phyloP scores from a whole-genome alignment of 352 stramenopile genomes.

The Phytopythium montanum region DNA sequence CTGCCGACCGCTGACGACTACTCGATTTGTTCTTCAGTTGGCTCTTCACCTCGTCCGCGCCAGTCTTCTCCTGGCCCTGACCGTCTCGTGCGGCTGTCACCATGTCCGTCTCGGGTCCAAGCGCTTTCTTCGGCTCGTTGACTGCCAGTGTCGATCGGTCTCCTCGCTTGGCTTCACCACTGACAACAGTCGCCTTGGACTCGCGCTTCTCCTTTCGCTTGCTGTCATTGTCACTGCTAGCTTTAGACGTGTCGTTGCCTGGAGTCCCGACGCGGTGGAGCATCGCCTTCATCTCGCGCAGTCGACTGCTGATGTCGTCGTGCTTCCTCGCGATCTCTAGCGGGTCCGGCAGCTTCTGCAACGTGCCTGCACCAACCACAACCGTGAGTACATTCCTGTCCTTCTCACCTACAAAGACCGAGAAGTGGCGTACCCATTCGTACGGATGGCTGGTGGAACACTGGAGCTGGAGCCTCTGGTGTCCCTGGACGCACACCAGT shows the following conservation, averaged over 20 bases:
- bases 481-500: conserved; percentile 27
- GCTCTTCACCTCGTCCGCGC: background rate
- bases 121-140: background rate
- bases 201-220: background rate
- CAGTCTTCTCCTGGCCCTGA: background rate
- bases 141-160: background rate
- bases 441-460: conserved; percentile 49
- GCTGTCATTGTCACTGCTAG: background rate
- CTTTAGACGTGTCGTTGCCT: background rate
- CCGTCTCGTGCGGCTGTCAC: background rate
- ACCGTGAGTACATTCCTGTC: background rate
- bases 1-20: background rate
- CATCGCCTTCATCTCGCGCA: conserved; percentile 60
- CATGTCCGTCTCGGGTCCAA: background rate
- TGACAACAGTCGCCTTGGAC: background rate
- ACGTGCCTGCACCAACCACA: conserved; percentile 18
- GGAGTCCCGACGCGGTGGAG: conserved; percentile 32
- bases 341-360: conserved; percentile 41
- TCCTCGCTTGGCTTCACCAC: conserved; percentile 5
- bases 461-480: conserved; percentile 20
- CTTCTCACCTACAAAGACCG: background rate
- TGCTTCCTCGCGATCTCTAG: conserved; percentile 49
- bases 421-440: conserved; percentile 29
- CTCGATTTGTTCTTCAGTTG: background rate
- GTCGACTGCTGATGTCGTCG: conserved; percentile 39